Percentiles rank a stretch among this genome's conserved stretches.
Evolutionary conservation across 345 rosid genomes (phyloP).

Genomic region (Eucalyptus sp.): DNA sequence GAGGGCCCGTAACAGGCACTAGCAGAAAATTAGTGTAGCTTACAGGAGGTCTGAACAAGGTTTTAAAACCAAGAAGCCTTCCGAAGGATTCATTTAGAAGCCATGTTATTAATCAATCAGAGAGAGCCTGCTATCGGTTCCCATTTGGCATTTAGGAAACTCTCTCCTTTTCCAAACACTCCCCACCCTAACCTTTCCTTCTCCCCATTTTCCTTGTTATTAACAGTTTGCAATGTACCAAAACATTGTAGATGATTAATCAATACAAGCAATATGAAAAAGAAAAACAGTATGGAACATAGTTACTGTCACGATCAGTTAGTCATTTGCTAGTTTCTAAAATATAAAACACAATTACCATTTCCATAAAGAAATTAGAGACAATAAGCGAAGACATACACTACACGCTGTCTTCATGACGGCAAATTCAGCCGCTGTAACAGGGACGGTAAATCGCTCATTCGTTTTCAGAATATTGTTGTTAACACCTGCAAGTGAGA

Average conservation of each 20-base stretch:
- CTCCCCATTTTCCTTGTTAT: neutral
- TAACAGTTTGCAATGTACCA: neutral
- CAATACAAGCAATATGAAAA: neutral
- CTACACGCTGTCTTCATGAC: slow-evolving; percentile 86
- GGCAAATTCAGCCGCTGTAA: slow-evolving; percentile 69
- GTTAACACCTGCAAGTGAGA: slow-evolving; percentile 45
- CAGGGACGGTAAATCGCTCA: slow-evolving; percentile 57
- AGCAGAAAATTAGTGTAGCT: neutral
- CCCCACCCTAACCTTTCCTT: neutral
- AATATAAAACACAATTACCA: neutral
- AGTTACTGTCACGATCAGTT: neutral
- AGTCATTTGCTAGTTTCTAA: neutral
- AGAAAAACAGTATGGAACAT: neutral
- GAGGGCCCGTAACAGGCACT: neutral
- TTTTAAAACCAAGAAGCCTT: neutral
- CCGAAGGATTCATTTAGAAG: neutral
- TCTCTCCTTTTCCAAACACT: neutral
- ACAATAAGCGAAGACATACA: slow-evolving; percentile 25
- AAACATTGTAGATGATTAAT: neutral
- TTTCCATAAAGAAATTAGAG: neutral
- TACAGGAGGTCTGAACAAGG: neutral
- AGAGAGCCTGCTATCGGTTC: neutral
- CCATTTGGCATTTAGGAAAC: neutral
- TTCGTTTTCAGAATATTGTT: slow-evolving; percentile 53
- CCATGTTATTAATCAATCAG: neutral